Base-by-base conservation (phyloP, 2,329 filamentous ascomycete species). In the Aurifilum marmelostoma region DNA sequence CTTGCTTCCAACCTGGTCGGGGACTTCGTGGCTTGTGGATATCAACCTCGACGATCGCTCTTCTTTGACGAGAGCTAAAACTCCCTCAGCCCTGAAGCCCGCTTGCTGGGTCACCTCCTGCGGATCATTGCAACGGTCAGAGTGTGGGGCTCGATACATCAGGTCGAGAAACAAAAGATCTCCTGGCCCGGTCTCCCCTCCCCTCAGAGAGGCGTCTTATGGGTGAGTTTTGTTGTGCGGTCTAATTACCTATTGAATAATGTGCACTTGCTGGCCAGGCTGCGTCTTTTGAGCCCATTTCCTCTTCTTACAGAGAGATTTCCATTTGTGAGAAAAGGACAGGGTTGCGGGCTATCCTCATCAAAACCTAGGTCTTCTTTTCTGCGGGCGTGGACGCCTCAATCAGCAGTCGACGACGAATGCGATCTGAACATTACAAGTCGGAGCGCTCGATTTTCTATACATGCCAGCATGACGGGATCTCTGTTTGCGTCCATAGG, bases 401-500 rank as follows among this genome's bases (percentile, higher is more conserved):
- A 32, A 27, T 27, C 29, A 12, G 29, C 27, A 32, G 12, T 18
- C 43, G 43, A 47, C 41, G 6, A 9, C 52, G 5, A 32, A 16
- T 14, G 21, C 52, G 27, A 18, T 16, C 12, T 2, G 7, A 54
- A 9, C 37, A 11, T 39, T 16, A 29, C 27, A 3, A 6, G 52
- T 16, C 52, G 27, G 52, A 14, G 52, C 12, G 43, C 7, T n/a
- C 5, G 32, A 56, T 18, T 18, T 16, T 8, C 4, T 12, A 7
- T 27, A 29, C 5, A 27, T 54, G 24, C 5, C 43, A 56, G 21
- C 27, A 63, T 63, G 60, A 47, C 60, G 29, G 39, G 24, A 21
- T 68, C 67, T 39, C 43, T 68, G 24, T 66, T 65, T 54, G 67
- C 62, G 27, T 59, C 65, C 41, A 66, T 68, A n/a, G 67, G 67